These are phyloP conservation scores for Vaccinium vitisidaea DNA, from an alignment of 148 eudicot species.

Conservation along the genomic window DNA sequence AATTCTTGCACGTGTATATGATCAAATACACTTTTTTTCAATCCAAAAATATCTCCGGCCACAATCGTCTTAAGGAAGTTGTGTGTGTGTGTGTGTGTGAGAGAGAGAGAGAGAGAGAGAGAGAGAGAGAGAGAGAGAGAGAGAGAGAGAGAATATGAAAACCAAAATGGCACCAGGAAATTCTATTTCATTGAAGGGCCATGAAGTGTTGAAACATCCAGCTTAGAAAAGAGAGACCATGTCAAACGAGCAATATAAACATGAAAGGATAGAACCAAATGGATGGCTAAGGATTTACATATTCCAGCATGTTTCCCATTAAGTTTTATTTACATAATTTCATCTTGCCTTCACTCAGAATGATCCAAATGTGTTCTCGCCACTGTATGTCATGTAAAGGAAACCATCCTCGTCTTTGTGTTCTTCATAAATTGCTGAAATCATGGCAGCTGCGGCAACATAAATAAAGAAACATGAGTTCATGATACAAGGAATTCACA, in stretches of 20 bases:
- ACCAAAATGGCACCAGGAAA: background rate
- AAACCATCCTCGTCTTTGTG: slow-evolving; percentile 94
- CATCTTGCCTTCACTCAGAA: slow-evolving; percentile 27
- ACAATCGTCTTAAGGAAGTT: background rate
- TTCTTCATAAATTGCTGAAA: slow-evolving; percentile 92
- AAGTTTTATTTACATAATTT: slow-evolving; percentile 40
- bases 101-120: too few species aligned
- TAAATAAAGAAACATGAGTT: background rate
- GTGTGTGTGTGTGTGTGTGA: too few species aligned
- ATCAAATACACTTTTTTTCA: background rate
- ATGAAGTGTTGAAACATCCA: background rate
- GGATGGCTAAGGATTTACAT: slow-evolving; percentile 32
- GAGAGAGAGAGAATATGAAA: background rate
- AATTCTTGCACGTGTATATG: background rate
- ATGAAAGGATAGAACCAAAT: background rate
- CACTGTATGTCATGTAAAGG: slow-evolving; percentile 95
- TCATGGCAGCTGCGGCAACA: slow-evolving; percentile 66
- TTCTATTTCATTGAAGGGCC: background rate
- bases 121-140: background rate
- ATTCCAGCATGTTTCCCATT: background rate
- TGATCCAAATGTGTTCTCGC: slow-evolving; percentile 81
- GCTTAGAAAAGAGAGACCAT: background rate
- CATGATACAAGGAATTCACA: background rate
- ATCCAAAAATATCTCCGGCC: background rate
- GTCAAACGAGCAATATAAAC: background rate